Evolutionary conservation across 768 basidiomycete species (phyloP).

Genomic region (Auricularia heimuer): DNA sequence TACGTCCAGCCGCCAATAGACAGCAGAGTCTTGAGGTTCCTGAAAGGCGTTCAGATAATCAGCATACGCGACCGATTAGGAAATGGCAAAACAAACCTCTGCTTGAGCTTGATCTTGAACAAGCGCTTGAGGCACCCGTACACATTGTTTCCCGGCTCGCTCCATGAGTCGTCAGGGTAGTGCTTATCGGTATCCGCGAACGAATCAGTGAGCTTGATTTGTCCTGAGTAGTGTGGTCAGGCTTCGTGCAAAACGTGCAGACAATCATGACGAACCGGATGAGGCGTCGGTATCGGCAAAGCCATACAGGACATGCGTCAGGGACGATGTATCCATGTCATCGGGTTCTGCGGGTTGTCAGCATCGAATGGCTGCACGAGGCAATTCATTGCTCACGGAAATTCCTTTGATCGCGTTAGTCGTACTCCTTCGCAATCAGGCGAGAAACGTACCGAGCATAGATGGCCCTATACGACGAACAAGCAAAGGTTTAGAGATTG

Average conservation of each 20-base stretch:
- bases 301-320: constrained; percentile 70
- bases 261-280: constrained; percentile 32
- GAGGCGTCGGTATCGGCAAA: constrained; percentile 70
- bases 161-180: not conserved
- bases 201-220: not conserved
- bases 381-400: constrained; percentile 36
- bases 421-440: not conserved
- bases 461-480: not conserved
- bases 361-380: not conserved
- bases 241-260: not conserved
- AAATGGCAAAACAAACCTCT: constrained; percentile 16
- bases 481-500: not conserved
- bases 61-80: not conserved
- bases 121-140: constrained; percentile 30
- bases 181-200: not conserved
- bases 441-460: not conserved
- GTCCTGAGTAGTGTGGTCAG: constrained; percentile 8
- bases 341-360: constrained; percentile 42
- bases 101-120: not conserved
- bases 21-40: constrained; percentile 41
- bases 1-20: constrained; percentile 61
- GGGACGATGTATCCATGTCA: constrained; percentile 43
- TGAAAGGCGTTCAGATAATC: constrained; percentile 5
- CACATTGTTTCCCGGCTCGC: constrained; percentile 46
- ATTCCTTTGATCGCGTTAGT: constrained; percentile 26